These are phyloP conservation scores for Ceratocystis huliohia DNA, from an alignment of 2,329 filamentous ascomycete species.

Conservation along the genomic window DNA sequence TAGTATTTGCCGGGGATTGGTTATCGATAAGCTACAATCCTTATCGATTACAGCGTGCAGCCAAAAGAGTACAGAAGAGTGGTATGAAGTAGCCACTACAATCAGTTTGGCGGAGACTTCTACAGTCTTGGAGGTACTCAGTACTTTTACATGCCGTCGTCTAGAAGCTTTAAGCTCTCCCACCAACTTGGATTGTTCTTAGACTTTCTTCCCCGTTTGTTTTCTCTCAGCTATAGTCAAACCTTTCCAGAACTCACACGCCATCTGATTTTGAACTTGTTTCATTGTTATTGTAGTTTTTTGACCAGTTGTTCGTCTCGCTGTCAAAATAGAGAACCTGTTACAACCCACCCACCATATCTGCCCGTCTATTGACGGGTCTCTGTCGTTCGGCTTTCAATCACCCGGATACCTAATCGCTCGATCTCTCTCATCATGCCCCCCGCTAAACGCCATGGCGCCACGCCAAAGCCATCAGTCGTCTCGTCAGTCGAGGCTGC, in stretches of 20 bases:
- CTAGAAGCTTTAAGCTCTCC: neutral
- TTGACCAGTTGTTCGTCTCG: neutral
- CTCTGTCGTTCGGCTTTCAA: neutral
- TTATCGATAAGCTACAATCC: neutral
- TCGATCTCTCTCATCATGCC: neutral
- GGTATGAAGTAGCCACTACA: neutral
- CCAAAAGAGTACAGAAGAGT: neutral
- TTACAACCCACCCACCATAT: neutral
- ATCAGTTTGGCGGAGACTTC: neutral
- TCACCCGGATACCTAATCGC: neutral
- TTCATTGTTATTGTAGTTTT: neutral
- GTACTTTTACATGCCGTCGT: too few relatives aligned
- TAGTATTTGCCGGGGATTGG: neutral
- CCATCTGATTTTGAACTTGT: neutral
- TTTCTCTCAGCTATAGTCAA: too few relatives aligned
- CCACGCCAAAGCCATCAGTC: neutral
- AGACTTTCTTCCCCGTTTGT: neutral
- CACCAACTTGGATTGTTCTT: neutral
- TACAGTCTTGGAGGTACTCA: neutral
- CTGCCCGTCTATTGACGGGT: neutral
- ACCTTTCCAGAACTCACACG: neutral
- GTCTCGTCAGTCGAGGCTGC: neutral
- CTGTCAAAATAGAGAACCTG: too few relatives aligned
- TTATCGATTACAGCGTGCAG: slow-evolving; percentile 25
- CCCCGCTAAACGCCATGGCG: slow-evolving; percentile 2